phyloP scores from a whole-genome alignment of 179 eudicot species.

The Beta lomatogona region DNA sequence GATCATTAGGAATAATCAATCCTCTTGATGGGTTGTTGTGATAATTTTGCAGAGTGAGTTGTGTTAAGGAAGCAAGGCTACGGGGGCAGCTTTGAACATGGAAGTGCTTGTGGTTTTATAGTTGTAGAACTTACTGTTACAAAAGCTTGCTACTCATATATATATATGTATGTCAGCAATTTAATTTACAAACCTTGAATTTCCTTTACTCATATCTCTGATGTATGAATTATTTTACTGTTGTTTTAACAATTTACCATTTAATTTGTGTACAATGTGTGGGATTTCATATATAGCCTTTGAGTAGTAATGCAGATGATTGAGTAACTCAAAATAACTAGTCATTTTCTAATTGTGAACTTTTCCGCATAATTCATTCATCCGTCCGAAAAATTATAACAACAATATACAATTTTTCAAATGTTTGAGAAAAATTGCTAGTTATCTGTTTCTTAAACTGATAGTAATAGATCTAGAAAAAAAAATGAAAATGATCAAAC shows the following conservation, averaged over 20 bases:
- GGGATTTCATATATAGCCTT: neutral
- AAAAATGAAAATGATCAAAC: too few species aligned
- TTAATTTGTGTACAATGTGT: slow-evolving; percentile 8
- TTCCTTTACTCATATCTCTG: slow-evolving; percentile 8
- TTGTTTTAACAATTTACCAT: neutral
- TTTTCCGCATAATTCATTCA: too few species aligned
- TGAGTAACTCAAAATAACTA: too few species aligned
- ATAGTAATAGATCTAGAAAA: too few species aligned
- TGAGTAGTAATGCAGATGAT: too few species aligned
- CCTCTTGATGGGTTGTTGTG: neutral
- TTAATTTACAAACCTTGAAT: slow-evolving; percentile 12
- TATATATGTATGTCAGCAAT: too few species aligned
- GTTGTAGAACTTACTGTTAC: slow-evolving; percentile 2
- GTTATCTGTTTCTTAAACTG: too few species aligned
- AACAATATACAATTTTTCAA: too few species aligned
- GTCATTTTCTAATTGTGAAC: too few species aligned
- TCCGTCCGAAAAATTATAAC: too few species aligned
- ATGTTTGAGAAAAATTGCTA: too few species aligned
- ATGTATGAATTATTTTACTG: slow-evolving; percentile 22
- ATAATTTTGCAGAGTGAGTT: slow-evolving; percentile 13
- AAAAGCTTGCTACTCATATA: neutral
- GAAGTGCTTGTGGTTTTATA: neutral
- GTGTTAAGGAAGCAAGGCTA: neutral
- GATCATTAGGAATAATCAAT: neutral
- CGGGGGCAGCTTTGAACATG: neutral